These are phyloP conservation scores for Neurospora sp. DNA, from an alignment of 495 filamentous ascomycete species.

Conservation along the genomic window DNA sequence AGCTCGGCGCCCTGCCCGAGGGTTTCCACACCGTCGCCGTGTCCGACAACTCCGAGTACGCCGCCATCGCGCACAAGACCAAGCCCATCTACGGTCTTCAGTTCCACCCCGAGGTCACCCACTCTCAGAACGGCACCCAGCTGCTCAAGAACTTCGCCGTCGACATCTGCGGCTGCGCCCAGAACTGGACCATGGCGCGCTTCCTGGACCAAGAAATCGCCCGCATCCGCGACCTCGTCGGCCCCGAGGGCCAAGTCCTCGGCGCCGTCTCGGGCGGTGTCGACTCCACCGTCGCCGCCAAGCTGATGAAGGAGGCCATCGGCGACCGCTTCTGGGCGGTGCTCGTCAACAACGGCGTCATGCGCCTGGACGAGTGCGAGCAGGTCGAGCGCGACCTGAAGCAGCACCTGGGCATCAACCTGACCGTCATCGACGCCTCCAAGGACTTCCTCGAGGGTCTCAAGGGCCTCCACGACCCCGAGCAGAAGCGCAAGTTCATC, in stretches of 20 bases:
- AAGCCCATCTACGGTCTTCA: slow-evolving; percentile 67
- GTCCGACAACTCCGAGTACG: slow-evolving; percentile 62
- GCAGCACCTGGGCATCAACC: slow-evolving; percentile 74
- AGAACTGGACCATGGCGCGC: slow-evolving; percentile 73
- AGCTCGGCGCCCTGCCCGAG: slow-evolving; percentile 61
- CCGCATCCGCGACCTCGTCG: slow-evolving; percentile 68
- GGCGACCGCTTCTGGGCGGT: slow-evolving; percentile 84
- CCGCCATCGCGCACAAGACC: slow-evolving; percentile 65
- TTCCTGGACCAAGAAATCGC: slow-evolving; percentile 72
- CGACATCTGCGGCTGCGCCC: slow-evolving; percentile 60
- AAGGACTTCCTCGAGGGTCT: slow-evolving; percentile 64
- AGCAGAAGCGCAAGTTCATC: slow-evolving; percentile 91
- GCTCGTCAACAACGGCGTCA: slow-evolving; percentile 73
- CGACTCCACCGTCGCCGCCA: slow-evolving; percentile 82
- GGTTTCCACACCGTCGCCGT: slow-evolving; percentile 63
- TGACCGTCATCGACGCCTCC: slow-evolving; percentile 77
- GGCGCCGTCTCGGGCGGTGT: slow-evolving; percentile 86
- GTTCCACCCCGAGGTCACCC: slow-evolving; percentile 80
- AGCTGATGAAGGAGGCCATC: slow-evolving; percentile 59
- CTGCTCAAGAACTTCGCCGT: slow-evolving; percentile 74
- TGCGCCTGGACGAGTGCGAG: slow-evolving; percentile 78
- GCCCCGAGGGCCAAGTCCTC: slow-evolving; percentile 69
- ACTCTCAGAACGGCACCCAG: slow-evolving; percentile 52
- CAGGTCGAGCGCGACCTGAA: slow-evolving; percentile 66
- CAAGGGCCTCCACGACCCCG: slow-evolving; percentile 69